Evolutionary conservation across 2,329 filamentous ascomycete genomes (phyloP).

Genomic region (Monilinia aucupariae): DNA sequence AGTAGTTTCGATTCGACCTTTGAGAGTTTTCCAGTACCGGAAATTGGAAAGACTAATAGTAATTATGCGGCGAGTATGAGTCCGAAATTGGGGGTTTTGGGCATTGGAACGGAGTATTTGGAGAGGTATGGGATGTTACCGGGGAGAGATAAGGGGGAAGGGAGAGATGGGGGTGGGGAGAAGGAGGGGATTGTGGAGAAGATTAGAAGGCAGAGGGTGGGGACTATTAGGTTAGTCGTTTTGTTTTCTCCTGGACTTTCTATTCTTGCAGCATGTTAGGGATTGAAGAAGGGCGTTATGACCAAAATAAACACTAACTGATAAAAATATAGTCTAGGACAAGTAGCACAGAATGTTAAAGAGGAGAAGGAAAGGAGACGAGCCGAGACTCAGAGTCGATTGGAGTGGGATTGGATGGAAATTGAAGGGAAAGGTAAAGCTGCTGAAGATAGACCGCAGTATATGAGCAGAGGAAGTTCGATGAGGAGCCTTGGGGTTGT

Average conservation of each 20-base stretch:
- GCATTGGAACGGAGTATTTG: slow-evolving; percentile 8
- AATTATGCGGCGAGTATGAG: background rate
- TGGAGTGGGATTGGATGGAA: background rate
- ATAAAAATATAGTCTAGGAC: background rate
- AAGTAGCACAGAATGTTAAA: slow-evolving; percentile 2
- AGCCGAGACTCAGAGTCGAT: background rate
- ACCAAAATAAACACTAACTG: background rate
- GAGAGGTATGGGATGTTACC: slow-evolving; percentile 6
- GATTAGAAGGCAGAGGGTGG: slow-evolving; percentile 24
- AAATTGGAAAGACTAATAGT: background rate
- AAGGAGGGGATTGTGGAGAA: slow-evolving; percentile 26
- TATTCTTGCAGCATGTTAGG: background rate
- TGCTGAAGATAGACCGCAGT: background rate
- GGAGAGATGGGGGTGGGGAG: background rate
- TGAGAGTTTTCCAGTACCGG: slow-evolving; percentile 12
- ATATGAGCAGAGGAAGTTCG: background rate
- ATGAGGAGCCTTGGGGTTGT: background rate
- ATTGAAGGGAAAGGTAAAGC: background rate
- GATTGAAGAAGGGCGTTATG: too few relatives aligned
- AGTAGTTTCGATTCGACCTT: background rate
- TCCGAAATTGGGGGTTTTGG: slow-evolving; percentile 2
- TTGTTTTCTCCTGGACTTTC: too few relatives aligned
- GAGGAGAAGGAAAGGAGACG: background rate
- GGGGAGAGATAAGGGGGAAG: background rate
- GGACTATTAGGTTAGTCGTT: background rate